These are phyloP conservation scores for Trametes hirsuta DNA, from an alignment of 1,284 basidiomycete genomes.

Conservation along the genomic window DNA sequence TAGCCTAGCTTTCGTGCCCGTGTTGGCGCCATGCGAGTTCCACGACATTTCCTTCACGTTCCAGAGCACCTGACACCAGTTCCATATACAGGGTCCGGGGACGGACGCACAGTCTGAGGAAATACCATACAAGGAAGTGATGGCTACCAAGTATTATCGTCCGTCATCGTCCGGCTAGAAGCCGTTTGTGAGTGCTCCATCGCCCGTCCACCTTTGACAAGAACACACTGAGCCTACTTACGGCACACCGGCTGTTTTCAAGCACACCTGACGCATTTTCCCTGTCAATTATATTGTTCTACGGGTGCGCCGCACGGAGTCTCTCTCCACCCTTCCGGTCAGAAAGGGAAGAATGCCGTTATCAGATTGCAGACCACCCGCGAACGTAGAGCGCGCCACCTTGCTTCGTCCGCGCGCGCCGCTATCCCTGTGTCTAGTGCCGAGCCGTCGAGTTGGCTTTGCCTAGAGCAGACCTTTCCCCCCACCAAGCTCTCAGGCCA, in stretches of 20 bases:
- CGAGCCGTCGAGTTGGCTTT: constrained; percentile 11
- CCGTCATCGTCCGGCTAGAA: constrained; percentile 24
- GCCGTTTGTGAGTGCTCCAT: constrained; percentile 12
- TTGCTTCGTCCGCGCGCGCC: constrained; percentile 13
- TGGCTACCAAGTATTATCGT: constrained; percentile 22
- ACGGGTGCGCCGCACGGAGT: constrained; percentile 2
- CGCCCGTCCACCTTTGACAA: not conserved
- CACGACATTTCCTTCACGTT: constrained; percentile 1
- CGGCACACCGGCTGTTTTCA: constrained; percentile 10
- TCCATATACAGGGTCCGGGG: constrained; percentile 12
- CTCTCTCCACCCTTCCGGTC: constrained; percentile 6
- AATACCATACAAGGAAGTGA: constrained; percentile 17
- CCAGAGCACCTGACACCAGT: constrained; percentile 18
- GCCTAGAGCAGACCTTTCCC: constrained; percentile 18
- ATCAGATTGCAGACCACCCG: constrained; percentile 21
- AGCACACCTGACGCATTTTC: constrained; percentile 19
- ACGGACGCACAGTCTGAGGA: constrained; percentile 5
- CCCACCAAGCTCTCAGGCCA: constrained; percentile 15
- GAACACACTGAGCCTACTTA: constrained; percentile 7
- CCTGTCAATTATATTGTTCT: constrained; percentile 3
- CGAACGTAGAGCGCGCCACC: constrained; percentile 12
- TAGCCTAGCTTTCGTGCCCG: not conserved
- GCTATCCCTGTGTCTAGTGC: constrained; percentile 8
- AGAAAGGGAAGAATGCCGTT: constrained; percentile 14
- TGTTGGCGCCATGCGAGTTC: not conserved